Evolutionary conservation across 176 grass and related monocot species (phyloP).

Genomic region (Musa troglodytarum): DNA sequence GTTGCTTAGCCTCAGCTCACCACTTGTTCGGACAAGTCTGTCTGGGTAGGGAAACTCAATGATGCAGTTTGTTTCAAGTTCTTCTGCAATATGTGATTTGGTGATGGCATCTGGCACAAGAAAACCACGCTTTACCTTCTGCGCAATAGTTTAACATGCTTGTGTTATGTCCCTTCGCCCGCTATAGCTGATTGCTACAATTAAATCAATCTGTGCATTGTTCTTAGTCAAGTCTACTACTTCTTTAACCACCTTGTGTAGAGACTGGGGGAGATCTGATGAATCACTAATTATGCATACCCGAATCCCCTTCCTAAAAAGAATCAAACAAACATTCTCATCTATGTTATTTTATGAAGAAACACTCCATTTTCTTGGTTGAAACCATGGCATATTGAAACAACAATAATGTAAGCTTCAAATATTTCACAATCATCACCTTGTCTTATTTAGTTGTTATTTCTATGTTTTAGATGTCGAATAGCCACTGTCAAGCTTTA

Average conservation of each 20-base stretch:
- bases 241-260: slow-evolving; percentile 32
- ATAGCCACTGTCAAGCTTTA: neutral
- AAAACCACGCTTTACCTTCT: slow-evolving; percentile 29
- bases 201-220: slow-evolving; percentile 36
- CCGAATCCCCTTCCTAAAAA: slow-evolving; percentile 34
- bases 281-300: slow-evolving; percentile 44
- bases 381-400: neutral
- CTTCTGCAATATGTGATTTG: slow-evolving; percentile 32
- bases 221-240: slow-evolving; percentile 31
- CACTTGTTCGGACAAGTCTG: slow-evolving; percentile 64
- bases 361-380: neutral
- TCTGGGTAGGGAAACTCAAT: slow-evolving; percentile 30
- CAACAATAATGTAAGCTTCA: neutral
- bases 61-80: slow-evolving; percentile 38
- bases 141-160: slow-evolving; percentile 40
- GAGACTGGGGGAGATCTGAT: slow-evolving; percentile 42
- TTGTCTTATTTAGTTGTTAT: neutral
- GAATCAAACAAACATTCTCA: neutral
- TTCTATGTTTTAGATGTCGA: neutral
- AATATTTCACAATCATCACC: neutral
- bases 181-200: slow-evolving; percentile 52
- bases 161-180: slow-evolving; percentile 45
- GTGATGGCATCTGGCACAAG: slow-evolving; percentile 49
- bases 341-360: neutral
- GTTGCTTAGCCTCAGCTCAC: slow-evolving; percentile 68